Conservation (phyloP, 2,329 filamentous ascomycete genomes). For the Thelonectria rubi region DNA sequence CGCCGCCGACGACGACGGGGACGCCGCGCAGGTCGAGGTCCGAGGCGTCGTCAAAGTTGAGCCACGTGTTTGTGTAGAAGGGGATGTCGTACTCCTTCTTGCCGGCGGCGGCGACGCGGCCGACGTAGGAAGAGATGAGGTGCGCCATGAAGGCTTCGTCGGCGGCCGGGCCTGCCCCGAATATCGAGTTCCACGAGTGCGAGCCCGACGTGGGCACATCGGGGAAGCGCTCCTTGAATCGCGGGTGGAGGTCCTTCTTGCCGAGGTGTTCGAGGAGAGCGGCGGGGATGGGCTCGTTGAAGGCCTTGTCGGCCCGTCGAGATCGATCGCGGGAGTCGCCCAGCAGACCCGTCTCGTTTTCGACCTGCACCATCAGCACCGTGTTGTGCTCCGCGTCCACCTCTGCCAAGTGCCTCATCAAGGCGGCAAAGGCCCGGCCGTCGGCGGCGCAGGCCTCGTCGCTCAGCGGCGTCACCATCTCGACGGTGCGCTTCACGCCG, state of each 20-base stretch:
- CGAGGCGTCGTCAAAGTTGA: slow-evolving; percentile 46
- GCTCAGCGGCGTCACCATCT: slow-evolving; percentile 47
- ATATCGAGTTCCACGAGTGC: slow-evolving; percentile 46
- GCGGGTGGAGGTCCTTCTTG: slow-evolving; percentile 39
- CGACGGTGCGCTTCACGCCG: slow-evolving; percentile 44
- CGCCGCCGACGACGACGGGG: slow-evolving; percentile 48
- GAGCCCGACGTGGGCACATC: slow-evolving; percentile 35
- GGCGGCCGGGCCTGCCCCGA: slow-evolving; percentile 42
- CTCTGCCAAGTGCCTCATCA: slow-evolving; percentile 49
- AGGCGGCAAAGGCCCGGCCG: slow-evolving; percentile 43
- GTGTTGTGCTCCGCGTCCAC: slow-evolving; percentile 57
- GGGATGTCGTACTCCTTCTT: slow-evolving; percentile 47
- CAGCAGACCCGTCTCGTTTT: slow-evolving; percentile 63
- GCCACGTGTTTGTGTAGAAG: slow-evolving; percentile 49
- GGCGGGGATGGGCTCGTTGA: slow-evolving; percentile 46
- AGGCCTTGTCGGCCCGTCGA: slow-evolving; percentile 51
- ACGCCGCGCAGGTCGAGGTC: slow-evolving; percentile 46
- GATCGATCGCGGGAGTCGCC: slow-evolving; percentile 61
- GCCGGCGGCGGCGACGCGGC: slow-evolving; percentile 48
- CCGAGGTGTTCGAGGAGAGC: slow-evolving; percentile 41
- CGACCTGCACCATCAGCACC: slow-evolving; percentile 66
- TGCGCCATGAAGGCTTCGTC: slow-evolving; percentile 52
- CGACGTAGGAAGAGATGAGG: slow-evolving; percentile 46
- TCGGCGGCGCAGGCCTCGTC: slow-evolving; percentile 45
- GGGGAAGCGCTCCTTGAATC: slow-evolving; percentile 43